Conservation (phyloP, 2,329 filamentous ascomycete genomes). For the Monosporascus sp. region DNA sequence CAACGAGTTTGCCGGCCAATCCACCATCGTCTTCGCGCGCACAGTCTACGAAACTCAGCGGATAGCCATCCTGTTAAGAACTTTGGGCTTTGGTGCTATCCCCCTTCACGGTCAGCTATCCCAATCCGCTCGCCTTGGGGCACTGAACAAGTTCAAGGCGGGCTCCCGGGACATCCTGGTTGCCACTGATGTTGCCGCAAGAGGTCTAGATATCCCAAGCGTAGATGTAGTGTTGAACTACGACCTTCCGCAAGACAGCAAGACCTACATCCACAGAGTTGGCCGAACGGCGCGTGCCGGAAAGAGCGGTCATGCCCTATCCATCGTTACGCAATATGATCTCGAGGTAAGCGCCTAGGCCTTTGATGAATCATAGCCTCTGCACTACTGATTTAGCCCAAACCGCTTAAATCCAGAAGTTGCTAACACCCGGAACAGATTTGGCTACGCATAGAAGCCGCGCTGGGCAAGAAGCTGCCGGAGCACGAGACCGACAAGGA, state of each 20-base stretch:
- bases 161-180: slow-evolving; percentile 80
- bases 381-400: slow-evolving; percentile 33
- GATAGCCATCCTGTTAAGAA: slow-evolving; percentile 73
- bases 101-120: slow-evolving; percentile 85
- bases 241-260: slow-evolving; percentile 76
- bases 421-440: slow-evolving; percentile 31
- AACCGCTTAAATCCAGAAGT: background rate
- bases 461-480: slow-evolving; percentile 69
- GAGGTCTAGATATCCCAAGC: slow-evolving; percentile 88
- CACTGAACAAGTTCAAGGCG: slow-evolving; percentile 83
- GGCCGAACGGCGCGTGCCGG: slow-evolving; percentile 84
- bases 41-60: slow-evolving; percentile 90
- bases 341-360: slow-evolving; percentile 12
- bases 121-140: slow-evolving; percentile 79
- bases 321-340: slow-evolving; percentile 82
- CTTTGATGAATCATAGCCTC: background rate
- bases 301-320: slow-evolving; percentile 76
- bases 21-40: slow-evolving; percentile 82
- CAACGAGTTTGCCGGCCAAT: slow-evolving; percentile 82
- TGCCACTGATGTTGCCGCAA: slow-evolving; percentile 88
- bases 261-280: slow-evolving; percentile 87
- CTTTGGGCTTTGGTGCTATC: slow-evolving; percentile 83
- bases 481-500: slow-evolving; percentile 70
- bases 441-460: slow-evolving; percentile 74
- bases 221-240: slow-evolving; percentile 85